These are phyloP conservation scores for Aurifilum marmelostoma DNA, from an alignment of 2,329 filamentous ascomycete species.

Conservation along the genomic window DNA sequence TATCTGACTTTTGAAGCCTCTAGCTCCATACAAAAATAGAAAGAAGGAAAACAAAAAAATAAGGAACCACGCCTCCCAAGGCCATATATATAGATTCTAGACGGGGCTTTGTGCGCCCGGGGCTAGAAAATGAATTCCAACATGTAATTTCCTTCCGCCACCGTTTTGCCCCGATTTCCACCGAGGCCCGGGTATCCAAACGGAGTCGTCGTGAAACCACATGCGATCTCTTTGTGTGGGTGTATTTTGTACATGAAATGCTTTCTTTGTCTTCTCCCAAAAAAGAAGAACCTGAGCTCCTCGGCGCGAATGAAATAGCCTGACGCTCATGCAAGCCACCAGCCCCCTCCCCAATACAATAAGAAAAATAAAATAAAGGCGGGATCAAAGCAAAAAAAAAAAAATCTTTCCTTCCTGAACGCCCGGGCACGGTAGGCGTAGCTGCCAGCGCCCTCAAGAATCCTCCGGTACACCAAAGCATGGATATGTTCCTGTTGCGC, in stretches of 20 bases:
- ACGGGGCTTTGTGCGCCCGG: not conserved
- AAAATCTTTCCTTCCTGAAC: slow-evolving; percentile 20
- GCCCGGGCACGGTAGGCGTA: slow-evolving; percentile 25
- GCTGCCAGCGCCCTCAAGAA: slow-evolving; percentile 23
- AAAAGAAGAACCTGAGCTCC: not conserved
- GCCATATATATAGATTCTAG: not conserved
- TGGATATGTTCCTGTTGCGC: slow-evolving; percentile 23
- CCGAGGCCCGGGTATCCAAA: slow-evolving; percentile 11
- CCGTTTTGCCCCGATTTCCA: not conserved
- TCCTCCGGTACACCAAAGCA: slow-evolving; percentile 16
- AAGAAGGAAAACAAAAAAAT: not conserved
- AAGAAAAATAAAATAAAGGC: not conserved
- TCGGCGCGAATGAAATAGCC: not conserved
- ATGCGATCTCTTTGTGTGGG: not conserved
- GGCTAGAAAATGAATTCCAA: not conserved
- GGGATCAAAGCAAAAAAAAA: slow-evolving; percentile 5
- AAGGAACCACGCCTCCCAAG: not conserved
- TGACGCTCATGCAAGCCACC: slow-evolving; percentile 24
- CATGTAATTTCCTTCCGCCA: not conserved
- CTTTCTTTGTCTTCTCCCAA: not conserved
- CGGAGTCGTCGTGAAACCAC: slow-evolving; percentile 10
- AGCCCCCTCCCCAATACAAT: not conserved
- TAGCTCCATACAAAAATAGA: not conserved
- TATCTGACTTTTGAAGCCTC: slow-evolving; percentile 12
- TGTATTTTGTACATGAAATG: slow-evolving; percentile 13